Conservation (phyloP, 345 rosid species). For the Lepidium didymum region DNA sequence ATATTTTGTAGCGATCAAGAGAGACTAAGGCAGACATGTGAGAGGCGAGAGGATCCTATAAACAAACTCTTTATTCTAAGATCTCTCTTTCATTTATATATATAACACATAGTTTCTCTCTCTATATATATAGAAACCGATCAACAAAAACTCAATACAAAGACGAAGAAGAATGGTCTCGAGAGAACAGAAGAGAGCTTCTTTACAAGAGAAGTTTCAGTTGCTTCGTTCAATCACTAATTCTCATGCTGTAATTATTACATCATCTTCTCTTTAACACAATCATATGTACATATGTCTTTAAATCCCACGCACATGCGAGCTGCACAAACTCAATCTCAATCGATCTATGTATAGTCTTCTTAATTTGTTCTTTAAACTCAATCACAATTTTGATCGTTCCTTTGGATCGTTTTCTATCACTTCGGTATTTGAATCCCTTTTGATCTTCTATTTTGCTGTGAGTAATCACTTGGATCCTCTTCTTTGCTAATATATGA, state of each 20-base stretch:
- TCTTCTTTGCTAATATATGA: not conserved
- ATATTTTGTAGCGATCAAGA: conserved; percentile 34
- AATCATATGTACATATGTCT: not conserved
- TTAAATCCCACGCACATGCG: too few species aligned
- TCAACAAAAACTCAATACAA: not conserved
- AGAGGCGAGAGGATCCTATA: conserved; percentile 28
- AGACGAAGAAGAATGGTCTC: conserved; percentile 28
- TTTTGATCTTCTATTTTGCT: conserved; percentile 1
- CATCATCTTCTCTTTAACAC: not conserved
- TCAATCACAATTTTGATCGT: not conserved
- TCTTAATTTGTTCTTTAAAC: not conserved
- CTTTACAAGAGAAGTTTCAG: conserved; percentile 41
- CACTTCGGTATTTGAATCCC: not conserved
- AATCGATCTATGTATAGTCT: not conserved
- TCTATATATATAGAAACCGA: not conserved
- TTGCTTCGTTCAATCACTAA: conserved; percentile 53
- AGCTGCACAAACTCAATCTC: not conserved
- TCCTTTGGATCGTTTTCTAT: not conserved
- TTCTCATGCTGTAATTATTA: conserved; percentile 45
- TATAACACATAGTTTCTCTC: not conserved
- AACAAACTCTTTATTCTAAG: conserved; percentile 11
- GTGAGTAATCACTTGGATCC: not conserved
- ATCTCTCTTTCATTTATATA: conserved; percentile 9
- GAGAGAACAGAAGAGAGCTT: conserved; percentile 37
- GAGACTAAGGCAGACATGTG: conserved; percentile 34